phyloP scores from a whole-genome alignment of 768 basidiomycete species.

The Cystofilobasidium ferigula region DNA sequence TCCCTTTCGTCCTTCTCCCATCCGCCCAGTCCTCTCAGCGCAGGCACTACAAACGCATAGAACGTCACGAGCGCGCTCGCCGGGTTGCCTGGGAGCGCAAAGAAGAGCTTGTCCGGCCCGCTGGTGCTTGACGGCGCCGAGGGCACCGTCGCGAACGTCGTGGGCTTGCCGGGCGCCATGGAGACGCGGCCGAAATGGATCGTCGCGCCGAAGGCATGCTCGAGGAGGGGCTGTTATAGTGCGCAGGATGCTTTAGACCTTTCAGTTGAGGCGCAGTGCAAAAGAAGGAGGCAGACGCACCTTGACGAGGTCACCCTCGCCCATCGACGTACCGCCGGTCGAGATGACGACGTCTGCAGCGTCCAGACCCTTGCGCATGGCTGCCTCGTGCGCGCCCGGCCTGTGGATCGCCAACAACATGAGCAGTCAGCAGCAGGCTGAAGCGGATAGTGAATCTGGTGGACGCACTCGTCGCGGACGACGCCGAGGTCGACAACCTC shows the following conservation, averaged over 20 bases:
- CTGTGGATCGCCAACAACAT: not conserved
- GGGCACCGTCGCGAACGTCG: slow-evolving; percentile 74
- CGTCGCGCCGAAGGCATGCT: slow-evolving; percentile 60
- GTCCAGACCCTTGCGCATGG: slow-evolving; percentile 50
- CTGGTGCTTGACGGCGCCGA: not conserved
- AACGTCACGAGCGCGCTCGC: slow-evolving; percentile 79
- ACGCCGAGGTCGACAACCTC: slow-evolving; percentile 70
- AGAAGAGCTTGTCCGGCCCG: slow-evolving; percentile 50
- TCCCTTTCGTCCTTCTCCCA: slow-evolving; percentile 44
- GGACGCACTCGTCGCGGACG: slow-evolving; percentile 55
- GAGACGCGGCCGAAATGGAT: slow-evolving; percentile 78
- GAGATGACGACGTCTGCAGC: slow-evolving; percentile 65
- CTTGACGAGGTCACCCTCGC: slow-evolving; percentile 71
- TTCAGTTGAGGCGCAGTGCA: too few species aligned
- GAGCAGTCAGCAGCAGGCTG: slow-evolving; percentile 45
- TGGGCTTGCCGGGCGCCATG: slow-evolving; percentile 62
- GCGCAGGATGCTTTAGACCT: not conserved
- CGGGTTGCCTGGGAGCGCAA: slow-evolving; percentile 81
- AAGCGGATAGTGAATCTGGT: slow-evolving; percentile 36
- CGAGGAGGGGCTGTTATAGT: slow-evolving; percentile 53
- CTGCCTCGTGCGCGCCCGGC: slow-evolving; percentile 39
- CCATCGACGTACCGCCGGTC: slow-evolving; percentile 88
- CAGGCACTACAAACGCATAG: slow-evolving; percentile 71
- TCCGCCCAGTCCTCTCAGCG: slow-evolving; percentile 60
- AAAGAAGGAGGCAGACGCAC: slow-evolving; percentile 4